Evolutionary conservation across 306 rosid genomes (phyloP), one percentile per base, ranked within the genome.

Genomic region (Arachis hypogaea): DNA sequence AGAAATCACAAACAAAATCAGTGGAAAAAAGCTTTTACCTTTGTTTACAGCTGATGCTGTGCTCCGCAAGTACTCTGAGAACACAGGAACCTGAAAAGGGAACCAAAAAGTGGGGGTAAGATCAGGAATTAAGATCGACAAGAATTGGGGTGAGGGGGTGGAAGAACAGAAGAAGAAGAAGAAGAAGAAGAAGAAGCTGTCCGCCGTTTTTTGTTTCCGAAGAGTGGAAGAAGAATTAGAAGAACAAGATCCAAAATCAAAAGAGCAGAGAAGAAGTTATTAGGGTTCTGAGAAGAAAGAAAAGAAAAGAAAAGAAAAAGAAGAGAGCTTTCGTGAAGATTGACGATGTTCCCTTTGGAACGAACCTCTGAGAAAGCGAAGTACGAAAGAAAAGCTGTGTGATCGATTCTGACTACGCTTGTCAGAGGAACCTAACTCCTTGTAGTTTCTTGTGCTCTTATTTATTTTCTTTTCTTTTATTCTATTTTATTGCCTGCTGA

Each of bases 51-150:
- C 65, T 5, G 83, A 79, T 29, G 84, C 33, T 66, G 54, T 36
- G 63, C 50, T 69, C 63, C 14, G 69, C 47, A 59, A 71, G 47
- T 7, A 52, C 61, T 33, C 38, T 40, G 68, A 80, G 36, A 70
- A 64, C 57, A 44, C 11, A 76, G 66, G 66, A 72, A 76, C 87
- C 87, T 84, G 87, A 77, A 77, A 78, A 66, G 18, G 55, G 58
- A 61, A 50, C 14, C 71, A 71, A 30, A 29, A 36, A 46, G 11
- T 22, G 14, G 71, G 9, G 62, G 3, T 61, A 29, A 51, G 7
- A 68, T 68, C 43, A 77, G 62, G 64, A 80, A 77, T 76, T 74
- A 0, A 80, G 82, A 84, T 84, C 87, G 77, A 51, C 65, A 78
- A 30, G 63, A 77, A 77, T 77, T 80, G 44, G 18, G 60, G 28